Percentiles rank a stretch among this genome's conserved stretches.
Evolutionary conservation across 2,329 filamentous ascomycete genomes (phyloP).

Genomic region (Gliomastix tumulicola): DNA sequence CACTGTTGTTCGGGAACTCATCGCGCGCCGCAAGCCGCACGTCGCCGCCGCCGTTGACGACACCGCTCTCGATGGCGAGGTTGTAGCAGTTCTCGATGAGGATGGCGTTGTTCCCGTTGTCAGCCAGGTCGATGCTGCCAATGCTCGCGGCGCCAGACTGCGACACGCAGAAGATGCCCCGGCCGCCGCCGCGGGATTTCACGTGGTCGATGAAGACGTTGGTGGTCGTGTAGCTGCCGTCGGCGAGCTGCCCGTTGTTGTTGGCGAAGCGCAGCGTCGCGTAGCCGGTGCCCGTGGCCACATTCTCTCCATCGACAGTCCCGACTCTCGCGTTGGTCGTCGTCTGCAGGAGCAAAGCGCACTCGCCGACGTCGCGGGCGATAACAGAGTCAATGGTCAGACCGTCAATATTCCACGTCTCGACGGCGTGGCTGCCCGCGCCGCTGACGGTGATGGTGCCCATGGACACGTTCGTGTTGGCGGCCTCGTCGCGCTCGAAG

Average conservation of each 20-base stretch:
- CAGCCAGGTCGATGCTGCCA: constrained; percentile 36
- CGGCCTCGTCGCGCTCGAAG: constrained; percentile 46
- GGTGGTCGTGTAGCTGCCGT: constrained; percentile 36
- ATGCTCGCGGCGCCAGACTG: constrained; percentile 47
- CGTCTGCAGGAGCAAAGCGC: constrained; percentile 47
- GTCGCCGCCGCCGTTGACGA: constrained; percentile 46
- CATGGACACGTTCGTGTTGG: constrained; percentile 47
- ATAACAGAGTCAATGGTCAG: constrained; percentile 44
- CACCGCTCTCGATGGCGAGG: constrained; percentile 40
- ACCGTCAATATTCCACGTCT: constrained; percentile 53
- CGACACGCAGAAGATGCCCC: constrained; percentile 51
- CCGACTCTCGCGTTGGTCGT: constrained; percentile 44
- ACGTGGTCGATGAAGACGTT: constrained; percentile 48
- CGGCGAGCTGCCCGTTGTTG: constrained; percentile 41
- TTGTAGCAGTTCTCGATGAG: constrained; percentile 56
- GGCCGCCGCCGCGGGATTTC: constrained; percentile 46
- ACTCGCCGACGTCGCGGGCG: constrained; percentile 46
- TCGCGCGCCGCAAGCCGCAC: constrained; percentile 42
- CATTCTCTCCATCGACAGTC: constrained; percentile 49
- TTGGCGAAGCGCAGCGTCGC: constrained; percentile 52
- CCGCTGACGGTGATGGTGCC: constrained; percentile 43
- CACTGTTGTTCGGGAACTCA: constrained; percentile 47
- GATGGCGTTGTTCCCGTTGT: constrained; percentile 48
- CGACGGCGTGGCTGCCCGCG: constrained; percentile 47
- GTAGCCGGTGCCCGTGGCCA: constrained; percentile 44